These are phyloP conservation scores for Yamadazyma trypodendri DNA, from an alignment of 1,139 yeast genomes.

Conservation along the genomic window DNA sequence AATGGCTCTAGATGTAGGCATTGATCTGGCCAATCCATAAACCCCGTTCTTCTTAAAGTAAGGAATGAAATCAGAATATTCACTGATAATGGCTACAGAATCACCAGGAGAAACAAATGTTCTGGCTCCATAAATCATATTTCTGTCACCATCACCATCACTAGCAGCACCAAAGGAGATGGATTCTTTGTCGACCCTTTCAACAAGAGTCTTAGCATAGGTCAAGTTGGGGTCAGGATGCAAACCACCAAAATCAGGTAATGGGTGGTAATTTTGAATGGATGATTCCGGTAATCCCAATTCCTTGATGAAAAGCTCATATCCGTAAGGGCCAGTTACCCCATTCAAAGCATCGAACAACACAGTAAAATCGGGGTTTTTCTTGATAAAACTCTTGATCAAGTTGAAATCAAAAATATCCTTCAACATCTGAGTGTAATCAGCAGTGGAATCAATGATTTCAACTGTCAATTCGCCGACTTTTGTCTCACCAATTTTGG, in stretches of 20 bases:
- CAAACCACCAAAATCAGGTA: slow-evolving; percentile 92
- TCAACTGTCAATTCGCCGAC: slow-evolving; percentile 66
- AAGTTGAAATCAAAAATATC: slow-evolving; percentile 84
- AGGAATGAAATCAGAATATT: slow-evolving; percentile 85
- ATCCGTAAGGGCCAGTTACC: slow-evolving; percentile 96
- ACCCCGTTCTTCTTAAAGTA: slow-evolving; percentile 86
- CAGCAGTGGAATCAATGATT: slow-evolving; percentile 77
- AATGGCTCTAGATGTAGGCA: slow-evolving; percentile 96
- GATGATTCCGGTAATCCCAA: slow-evolving; percentile 70
- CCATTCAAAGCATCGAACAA: slow-evolving; percentile 92
- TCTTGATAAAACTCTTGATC: slow-evolving; percentile 68
- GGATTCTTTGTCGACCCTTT: slow-evolving; percentile 71
- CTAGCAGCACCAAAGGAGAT: slow-evolving; percentile 97
- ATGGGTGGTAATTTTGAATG: slow-evolving; percentile 76
- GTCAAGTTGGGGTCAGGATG: slow-evolving; percentile 98
- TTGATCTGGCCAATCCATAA: slow-evolving; percentile 93
- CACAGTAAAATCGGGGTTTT: slow-evolving; percentile 58
- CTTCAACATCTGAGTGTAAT: slow-evolving; percentile 76
- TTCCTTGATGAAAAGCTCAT: slow-evolving; percentile 78
- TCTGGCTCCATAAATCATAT: slow-evolving; percentile 96
- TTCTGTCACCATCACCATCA: slow-evolving; percentile 98
- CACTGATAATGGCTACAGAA: slow-evolving; percentile 96
- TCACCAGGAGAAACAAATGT: slow-evolving; percentile 98
- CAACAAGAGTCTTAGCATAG: slow-evolving; percentile 86
- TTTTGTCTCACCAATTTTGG: slow-evolving; percentile 52